Base-by-base conservation (phyloP, 108 stramenopile genomes). In the Nitzschia sp. region DNA sequence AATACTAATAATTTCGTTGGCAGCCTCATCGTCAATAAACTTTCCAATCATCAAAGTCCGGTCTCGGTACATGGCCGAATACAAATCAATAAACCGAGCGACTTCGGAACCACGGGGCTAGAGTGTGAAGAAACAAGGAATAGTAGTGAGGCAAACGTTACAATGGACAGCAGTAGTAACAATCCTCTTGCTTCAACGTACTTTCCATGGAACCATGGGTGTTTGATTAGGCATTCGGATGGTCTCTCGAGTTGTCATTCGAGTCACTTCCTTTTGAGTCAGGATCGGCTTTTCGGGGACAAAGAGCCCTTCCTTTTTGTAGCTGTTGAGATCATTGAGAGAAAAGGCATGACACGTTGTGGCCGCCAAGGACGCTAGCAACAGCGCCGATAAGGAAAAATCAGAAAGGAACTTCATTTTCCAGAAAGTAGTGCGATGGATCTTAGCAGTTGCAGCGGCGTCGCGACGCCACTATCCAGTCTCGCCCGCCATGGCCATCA, bases 21-120 rank as follows among this genome's bases (percentile, higher is more conserved):
- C 91, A 24, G 83, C 81, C 56, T 95, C 82, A 25, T 96, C 93
- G 70, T 96, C 96, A 65, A 98, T 95, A 75, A 85, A 97, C 38
- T 84, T 79, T 24, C 74, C 71, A 35, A 97, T 91, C 82, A 96
- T 84, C 49, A 98, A 55, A 86, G 92, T 97, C 24, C 96, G 89
- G 70, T 94, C 85, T n/a, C 89, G 86, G 70, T 92, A 89, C 73
- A 96, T 88, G 64, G 86, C 72, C n/a, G 96, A 90, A 75, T 89
- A 75, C 56, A 97, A 88, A 48, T 88, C 91, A 21, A 97, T 78
- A 75, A 91, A 93, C 70, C 78, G 79, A 45, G 88, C 88, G 18
- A 85, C 75, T 25, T 85, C 81, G 26, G 79, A 76, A 15, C 87
- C 89, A 25, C 85, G 83, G 36, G 88, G 83, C 79, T 87, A 82